A percentile compares a stretch with the other conserved stretches of the same genome.
These are phyloP conservation scores for Gracilaria gracilis DNA, from an alignment of 23 red algal species.

Conservation along the genomic window DNA sequence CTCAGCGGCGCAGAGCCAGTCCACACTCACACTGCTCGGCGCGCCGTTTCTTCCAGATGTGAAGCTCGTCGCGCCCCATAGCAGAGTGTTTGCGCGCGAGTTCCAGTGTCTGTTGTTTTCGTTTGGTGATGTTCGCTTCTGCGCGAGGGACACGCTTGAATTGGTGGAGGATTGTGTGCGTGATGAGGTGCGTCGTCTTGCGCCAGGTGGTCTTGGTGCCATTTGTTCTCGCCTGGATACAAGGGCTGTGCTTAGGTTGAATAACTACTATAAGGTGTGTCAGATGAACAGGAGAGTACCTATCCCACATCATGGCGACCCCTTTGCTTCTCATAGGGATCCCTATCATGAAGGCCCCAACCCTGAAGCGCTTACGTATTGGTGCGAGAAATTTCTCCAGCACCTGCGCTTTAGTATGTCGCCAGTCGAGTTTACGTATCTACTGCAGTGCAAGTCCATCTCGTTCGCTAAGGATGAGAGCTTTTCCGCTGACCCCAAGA, in stretches of 20 bases:
- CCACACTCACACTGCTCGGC: background rate
- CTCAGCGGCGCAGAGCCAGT: background rate
- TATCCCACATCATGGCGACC: background rate
- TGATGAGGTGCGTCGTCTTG: conserved; percentile 3
- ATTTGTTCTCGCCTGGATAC: conserved; percentile 13
- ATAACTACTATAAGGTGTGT: conserved; percentile 16
- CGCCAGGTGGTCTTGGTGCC: background rate
- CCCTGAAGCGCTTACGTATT: background rate
- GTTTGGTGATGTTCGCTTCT: conserved; percentile 24
- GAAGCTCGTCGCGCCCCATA: background rate
- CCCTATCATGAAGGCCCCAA: background rate
- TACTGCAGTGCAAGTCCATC: background rate
- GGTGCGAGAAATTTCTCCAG: background rate
- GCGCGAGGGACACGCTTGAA: conserved; percentile 18
- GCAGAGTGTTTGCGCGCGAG: conserved; percentile 1
- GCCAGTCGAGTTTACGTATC: background rate
- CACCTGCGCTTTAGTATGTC: background rate
- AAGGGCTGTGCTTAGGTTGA: background rate
- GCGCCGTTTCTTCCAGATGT: conserved; percentile 12
- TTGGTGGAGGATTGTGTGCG: conserved; percentile 22
- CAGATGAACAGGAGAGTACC: background rate
- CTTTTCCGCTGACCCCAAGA: conserved; percentile 8
- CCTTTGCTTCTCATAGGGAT: background rate
- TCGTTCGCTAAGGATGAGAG: background rate
- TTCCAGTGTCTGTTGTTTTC: conserved; percentile 17